A percentile compares a stretch with the other conserved stretches of the same genome.
phyloP scores from a whole-genome alignment of 768 basidiomycete genomes.

The Tulasnella sp. region DNA sequence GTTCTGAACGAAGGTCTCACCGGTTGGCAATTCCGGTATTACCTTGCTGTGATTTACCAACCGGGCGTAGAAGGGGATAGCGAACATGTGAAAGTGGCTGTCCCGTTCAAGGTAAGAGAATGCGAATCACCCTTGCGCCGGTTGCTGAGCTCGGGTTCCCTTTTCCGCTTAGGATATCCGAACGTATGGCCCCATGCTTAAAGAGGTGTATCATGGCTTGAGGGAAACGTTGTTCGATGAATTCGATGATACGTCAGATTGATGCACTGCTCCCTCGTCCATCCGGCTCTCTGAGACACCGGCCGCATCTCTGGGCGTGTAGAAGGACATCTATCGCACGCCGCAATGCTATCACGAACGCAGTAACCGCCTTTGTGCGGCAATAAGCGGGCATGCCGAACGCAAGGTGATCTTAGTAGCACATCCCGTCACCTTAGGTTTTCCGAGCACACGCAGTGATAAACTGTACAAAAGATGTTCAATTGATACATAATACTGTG shows the following conservation, averaged over 20 bases:
- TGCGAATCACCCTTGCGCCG: background rate
- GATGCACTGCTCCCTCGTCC: background rate
- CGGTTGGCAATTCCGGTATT: conserved; percentile 70
- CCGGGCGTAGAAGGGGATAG: background rate
- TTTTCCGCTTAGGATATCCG: conserved; percentile 51
- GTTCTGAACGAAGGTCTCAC: conserved; percentile 70
- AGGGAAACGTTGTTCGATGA: conserved; percentile 41
- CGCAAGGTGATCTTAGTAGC: no score
- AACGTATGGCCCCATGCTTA: conserved; percentile 59
- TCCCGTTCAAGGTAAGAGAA: conserved; percentile 59
- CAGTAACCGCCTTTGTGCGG: background rate
- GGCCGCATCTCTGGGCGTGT: background rate
- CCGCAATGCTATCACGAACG: background rate
- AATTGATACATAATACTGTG: background rate
- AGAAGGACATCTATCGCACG: background rate
- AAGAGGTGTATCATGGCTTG: conserved; percentile 58
- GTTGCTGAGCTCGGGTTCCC: background rate
- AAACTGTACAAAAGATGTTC: background rate
- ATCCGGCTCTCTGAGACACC: background rate
- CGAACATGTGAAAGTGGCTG: conserved; percentile 42
- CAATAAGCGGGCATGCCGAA: no score
- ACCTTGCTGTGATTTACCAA: conserved; percentile 48
- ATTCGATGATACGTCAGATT: background rate
- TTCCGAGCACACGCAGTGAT: background rate
- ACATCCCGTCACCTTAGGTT: no score